A percentile compares a stretch with the other conserved stretches of the same genome.
Evolutionary conservation across 73 alveolate genomes (phyloP).

Genomic region (Diophrys appendiculata): DNA sequence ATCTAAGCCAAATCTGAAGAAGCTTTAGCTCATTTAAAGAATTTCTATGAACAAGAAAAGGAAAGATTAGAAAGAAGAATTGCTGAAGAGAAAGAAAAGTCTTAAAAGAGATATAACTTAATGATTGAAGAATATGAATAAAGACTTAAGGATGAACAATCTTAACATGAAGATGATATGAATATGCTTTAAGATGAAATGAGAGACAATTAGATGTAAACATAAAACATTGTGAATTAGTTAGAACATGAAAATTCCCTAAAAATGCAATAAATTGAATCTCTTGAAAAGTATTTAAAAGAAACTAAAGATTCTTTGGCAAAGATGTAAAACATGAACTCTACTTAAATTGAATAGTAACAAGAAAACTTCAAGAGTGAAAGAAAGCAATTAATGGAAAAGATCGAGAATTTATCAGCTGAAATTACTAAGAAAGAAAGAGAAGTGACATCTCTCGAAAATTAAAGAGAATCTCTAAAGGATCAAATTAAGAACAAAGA

Average conservation of each 20-base stretch:
- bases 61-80: conserved; percentile 77
- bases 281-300: conserved; percentile 63
- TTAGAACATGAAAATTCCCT: conserved; percentile 71
- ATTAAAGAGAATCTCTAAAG: conserved; percentile 41
- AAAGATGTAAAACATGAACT: conserved; percentile 26
- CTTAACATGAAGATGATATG: conserved; percentile 28
- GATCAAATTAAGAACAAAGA: conserved; percentile 28
- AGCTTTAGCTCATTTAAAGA: conserved; percentile 71
- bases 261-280: conserved; percentile 57
- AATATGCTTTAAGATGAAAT: conserved; percentile 44
- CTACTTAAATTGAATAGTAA: conserved; percentile 16
- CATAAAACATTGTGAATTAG: conserved; percentile 42
- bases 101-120: conserved; percentile 3
- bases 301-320: conserved; percentile 66
- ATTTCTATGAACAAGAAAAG: conserved; percentile 81
- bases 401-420: conserved; percentile 31
- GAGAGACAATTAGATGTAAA: background rate
- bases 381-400: conserved; percentile 35
- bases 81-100: conserved; percentile 77
- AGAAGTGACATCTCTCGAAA: conserved; percentile 49
- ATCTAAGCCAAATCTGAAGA: conserved; percentile 58
- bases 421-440: conserved; percentile 55
- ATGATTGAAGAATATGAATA: conserved; percentile 62
- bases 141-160: conserved; percentile 28
- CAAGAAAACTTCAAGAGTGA: conserved; percentile 49